phyloP scores from a whole-genome alignment of 108 stramenopile species.

The Cyclostephanos invisitatus region DNA sequence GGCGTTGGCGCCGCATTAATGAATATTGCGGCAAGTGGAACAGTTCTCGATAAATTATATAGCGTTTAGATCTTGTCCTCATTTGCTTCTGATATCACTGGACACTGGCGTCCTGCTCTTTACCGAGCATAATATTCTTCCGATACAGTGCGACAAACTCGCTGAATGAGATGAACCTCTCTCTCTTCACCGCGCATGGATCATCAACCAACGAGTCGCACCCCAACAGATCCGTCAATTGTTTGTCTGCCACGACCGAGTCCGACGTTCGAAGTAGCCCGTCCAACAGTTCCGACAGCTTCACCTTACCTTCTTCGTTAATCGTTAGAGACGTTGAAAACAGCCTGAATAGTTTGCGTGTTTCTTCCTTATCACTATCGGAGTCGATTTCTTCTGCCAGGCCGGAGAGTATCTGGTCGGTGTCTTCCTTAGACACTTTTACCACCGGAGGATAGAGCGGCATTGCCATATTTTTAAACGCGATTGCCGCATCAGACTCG shows the following conservation, averaged over 20 bases:
- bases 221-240: slow-evolving; percentile 35
- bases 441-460: slow-evolving; percentile 31
- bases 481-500: slow-evolving; percentile 23
- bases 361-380: slow-evolving; percentile 40
- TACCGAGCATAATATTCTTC: slow-evolving; percentile 24
- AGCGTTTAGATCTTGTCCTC: not conserved
- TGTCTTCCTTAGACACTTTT: slow-evolving; percentile 14
- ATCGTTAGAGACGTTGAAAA: slow-evolving; percentile 42
- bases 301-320: slow-evolving; percentile 46
- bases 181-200: slow-evolving; percentile 21
- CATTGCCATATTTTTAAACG: slow-evolving; percentile 32
- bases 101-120: slow-evolving; percentile 5
- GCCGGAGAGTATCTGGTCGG: slow-evolving; percentile 21
- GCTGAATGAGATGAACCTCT: slow-evolving; percentile 36
- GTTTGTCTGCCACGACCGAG: slow-evolving; percentile 25
- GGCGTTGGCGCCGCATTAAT: too few relatives aligned
- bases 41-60: not conserved
- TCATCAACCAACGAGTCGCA: slow-evolving; percentile 24
- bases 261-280: slow-evolving; percentile 41
- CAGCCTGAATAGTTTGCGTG: slow-evolving; percentile 37
- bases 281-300: slow-evolving; percentile 40
- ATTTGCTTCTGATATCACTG: not conserved
- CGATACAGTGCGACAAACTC: slow-evolving; percentile 45
- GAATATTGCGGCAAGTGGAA: too few relatives aligned
- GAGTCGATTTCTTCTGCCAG: slow-evolving; percentile 37